Percentiles rank a stretch among this genome's conserved stretches.
Conservation (phyloP, 495 filamentous ascomycete species). For the Talaromyces borbonicus region DNA sequence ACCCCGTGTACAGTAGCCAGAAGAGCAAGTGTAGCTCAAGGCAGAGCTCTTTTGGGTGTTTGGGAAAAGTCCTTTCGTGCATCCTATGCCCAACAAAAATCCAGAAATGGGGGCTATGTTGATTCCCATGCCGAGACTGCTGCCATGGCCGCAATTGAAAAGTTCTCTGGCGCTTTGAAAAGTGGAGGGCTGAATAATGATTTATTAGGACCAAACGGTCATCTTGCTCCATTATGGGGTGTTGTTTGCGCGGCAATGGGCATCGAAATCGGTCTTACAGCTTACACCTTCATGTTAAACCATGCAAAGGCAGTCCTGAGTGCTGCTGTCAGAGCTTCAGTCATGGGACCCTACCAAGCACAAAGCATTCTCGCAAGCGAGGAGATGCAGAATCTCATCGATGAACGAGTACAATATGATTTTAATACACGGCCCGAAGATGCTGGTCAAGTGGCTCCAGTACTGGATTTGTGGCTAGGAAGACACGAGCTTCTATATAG, state of each 20-base stretch:
- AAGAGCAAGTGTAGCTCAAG: slow-evolving; percentile 75
- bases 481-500: slow-evolving; percentile 93
- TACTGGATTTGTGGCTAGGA: slow-evolving; percentile 89
- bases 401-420: slow-evolving; percentile 50
- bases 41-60: slow-evolving; percentile 73
- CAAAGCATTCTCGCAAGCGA: slow-evolving; percentile 68
- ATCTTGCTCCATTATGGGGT: slow-evolving; percentile 76
- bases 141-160: slow-evolving; percentile 22
- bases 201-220: slow-evolving; percentile 40
- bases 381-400: slow-evolving; percentile 51
- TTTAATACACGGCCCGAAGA: slow-evolving; percentile 52
- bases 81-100: slow-evolving; percentile 18
- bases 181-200: slow-evolving; percentile 18
- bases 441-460: slow-evolving; percentile 79
- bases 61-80: slow-evolving; percentile 68
- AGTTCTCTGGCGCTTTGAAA: slow-evolving; percentile 32
- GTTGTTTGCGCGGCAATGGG: slow-evolving; percentile 55
- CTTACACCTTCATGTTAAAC: slow-evolving; percentile 77
- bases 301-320: slow-evolving; percentile 84
- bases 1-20: slow-evolving; percentile 81
- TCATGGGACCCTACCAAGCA: slow-evolving; percentile 89
- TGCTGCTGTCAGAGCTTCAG: slow-evolving; percentile 77
- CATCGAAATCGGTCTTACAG: slow-evolving; percentile 51
- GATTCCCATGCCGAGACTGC: slow-evolving; percentile 12
- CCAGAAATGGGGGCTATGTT: not conserved